Conservation (phyloP, 257 asterid species). For the Pogostemon cablin region DNA sequence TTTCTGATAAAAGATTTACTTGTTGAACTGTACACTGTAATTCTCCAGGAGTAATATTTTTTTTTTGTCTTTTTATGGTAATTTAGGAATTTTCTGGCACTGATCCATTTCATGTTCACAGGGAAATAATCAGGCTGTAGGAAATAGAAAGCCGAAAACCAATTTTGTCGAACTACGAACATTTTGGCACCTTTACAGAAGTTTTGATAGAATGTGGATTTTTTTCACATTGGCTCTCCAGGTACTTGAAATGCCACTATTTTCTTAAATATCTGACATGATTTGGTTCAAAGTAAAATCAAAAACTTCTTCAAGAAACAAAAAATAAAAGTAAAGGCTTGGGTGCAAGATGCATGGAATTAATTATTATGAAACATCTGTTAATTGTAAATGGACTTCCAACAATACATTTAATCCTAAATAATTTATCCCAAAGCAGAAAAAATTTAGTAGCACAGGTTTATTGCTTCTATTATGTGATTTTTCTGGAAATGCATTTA, state of each 20-base stretch:
- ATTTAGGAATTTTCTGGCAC: constrained; percentile 19
- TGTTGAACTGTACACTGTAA: constrained; percentile 2
- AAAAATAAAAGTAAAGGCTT: constrained; percentile 7
- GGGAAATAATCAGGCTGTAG: constrained; percentile 57
- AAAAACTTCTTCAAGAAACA: background rate
- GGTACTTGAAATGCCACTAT: constrained; percentile 48
- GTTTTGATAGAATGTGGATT: constrained; percentile 96
- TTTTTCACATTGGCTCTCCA: constrained; percentile 88
- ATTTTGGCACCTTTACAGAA: constrained; percentile 92
- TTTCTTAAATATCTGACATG: constrained; percentile 12
- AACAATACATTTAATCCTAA: background rate
- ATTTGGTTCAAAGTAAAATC: background rate
- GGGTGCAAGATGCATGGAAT: constrained; percentile 14
- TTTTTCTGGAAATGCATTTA: background rate
- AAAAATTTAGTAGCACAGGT: background rate
- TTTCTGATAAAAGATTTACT: constrained; percentile 10
- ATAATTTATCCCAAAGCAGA: background rate
- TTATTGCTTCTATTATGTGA: background rate
- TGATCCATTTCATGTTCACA: constrained; percentile 38
- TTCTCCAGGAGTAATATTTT: constrained; percentile 8
- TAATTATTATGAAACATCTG: constrained; percentile 18
- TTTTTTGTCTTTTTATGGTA: background rate
- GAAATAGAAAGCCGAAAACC: constrained; percentile 86
- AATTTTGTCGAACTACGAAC: constrained; percentile 97
- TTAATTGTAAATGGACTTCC: constrained; percentile 5